These are phyloP conservation scores for Xylariaceae sp. DNA, from an alignment of 2,329 filamentous ascomycete species.

Conservation along the genomic window DNA sequence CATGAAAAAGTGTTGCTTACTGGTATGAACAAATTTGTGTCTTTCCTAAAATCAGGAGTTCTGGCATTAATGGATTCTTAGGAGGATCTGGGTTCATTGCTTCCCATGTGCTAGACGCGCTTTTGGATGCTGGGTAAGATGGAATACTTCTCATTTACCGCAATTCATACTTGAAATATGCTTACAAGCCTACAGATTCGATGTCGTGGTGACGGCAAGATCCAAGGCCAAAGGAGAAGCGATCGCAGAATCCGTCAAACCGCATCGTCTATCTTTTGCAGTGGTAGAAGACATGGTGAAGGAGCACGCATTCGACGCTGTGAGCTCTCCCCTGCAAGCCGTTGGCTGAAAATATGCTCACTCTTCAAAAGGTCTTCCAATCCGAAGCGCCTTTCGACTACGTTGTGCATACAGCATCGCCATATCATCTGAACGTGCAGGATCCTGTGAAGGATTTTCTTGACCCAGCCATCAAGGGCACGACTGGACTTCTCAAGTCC, in stretches of 20 bases:
- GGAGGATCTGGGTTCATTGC: conserved; percentile 53
- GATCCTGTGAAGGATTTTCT: conserved; percentile 46
- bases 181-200: conserved; percentile 29
- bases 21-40: too few relatives aligned
- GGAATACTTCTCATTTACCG: conserved; percentile 24
- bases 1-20: conserved; percentile 13
- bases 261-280: conserved; percentile 36
- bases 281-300: conserved; percentile 71
- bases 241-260: conserved; percentile 38
- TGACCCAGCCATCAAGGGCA: conserved; percentile 53
- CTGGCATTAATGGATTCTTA: too few relatives aligned
- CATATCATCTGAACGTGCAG: conserved; percentile 66
- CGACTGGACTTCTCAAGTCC: conserved; percentile 45
- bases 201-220: conserved; percentile 45
- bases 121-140: conserved; percentile 40
- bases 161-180: conserved; percentile 38
- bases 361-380: conserved; percentile 37
- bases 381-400: conserved; percentile 58
- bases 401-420: conserved; percentile 70
- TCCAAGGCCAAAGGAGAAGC: conserved; percentile 44
- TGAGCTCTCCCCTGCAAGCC: conserved; percentile 17
- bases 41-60: too few relatives aligned
- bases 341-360: too few relatives aligned
- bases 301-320: conserved; percentile 64
- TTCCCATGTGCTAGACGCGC: conserved; percentile 46